phyloP scores from a whole-genome alignment of 108 stramenopile genomes.

The Cyclotella sp. region DNA sequence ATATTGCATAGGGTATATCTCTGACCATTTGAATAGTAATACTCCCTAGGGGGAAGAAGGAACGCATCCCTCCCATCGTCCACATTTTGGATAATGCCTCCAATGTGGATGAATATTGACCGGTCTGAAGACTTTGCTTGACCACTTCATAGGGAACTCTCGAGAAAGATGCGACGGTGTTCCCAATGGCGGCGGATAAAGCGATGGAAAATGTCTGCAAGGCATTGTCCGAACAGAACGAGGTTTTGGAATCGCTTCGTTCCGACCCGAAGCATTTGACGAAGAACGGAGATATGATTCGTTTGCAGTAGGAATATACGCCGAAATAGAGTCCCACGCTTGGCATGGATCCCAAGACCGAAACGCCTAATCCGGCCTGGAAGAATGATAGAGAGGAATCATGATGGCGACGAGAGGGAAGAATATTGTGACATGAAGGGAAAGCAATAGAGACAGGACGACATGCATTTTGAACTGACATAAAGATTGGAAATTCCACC shows the following conservation, averaged over 20 bases:
- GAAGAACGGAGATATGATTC: constrained; percentile 53
- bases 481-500: constrained; percentile 85
- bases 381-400: constrained; percentile 25
- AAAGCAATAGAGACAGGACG: not conserved
- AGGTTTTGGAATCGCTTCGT: constrained; percentile 11
- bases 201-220: constrained; percentile 68
- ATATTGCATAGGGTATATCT: constrained; percentile 96
- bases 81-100: constrained; percentile 74
- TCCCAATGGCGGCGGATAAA: constrained; percentile 87
- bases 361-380: constrained; percentile 77
- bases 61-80: constrained; percentile 58
- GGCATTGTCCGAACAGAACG: constrained; percentile 26
- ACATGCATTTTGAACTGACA: constrained; percentile 31
- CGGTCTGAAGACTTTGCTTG: constrained; percentile 94
- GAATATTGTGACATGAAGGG: not conserved
- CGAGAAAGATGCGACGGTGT: constrained; percentile 89
- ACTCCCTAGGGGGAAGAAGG: constrained; percentile 89
- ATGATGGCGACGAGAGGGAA: not conserved
- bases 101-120: constrained; percentile 71
- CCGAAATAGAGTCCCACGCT: constrained; percentile 91
- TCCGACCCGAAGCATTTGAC: constrained; percentile 24
- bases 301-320: constrained; percentile 86
- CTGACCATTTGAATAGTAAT: constrained; percentile 90
- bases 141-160: constrained; percentile 97
- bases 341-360: constrained; percentile 87